Percentiles rank a stretch among this genome's conserved stretches.
These are phyloP conservation scores for Amanita subjunquillea DNA, from an alignment of 768 basidiomycete species.

Conservation along the genomic window DNA sequence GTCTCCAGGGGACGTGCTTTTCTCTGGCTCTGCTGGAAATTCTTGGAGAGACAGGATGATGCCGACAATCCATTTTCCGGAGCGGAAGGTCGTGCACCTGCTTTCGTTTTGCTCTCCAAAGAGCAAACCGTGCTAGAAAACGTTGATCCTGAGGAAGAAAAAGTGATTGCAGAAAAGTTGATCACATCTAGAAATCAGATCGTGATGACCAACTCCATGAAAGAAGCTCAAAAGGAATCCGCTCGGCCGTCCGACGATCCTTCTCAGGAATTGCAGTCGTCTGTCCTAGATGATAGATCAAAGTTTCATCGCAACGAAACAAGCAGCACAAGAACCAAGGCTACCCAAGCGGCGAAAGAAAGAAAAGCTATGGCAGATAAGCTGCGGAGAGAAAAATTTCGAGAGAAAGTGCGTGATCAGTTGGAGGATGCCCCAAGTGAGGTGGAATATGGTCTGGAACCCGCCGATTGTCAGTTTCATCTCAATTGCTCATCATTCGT, in stretches of 20 bases:
- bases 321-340: conserved; percentile 2
- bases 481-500: background rate
- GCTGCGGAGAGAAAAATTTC: conserved; percentile 11
- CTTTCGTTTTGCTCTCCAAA: conserved; percentile 26
- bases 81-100: conserved; percentile 24
- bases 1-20: conserved; percentile 68
- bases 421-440: conserved; percentile 6
- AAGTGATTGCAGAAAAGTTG: conserved; percentile 25
- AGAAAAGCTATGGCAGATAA: conserved; percentile 18
- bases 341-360: conserved; percentile 10
- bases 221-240: conserved; percentile 16
- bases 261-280: conserved; percentile 10
- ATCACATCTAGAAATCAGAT: conserved; percentile 28
- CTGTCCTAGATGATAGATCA: conserved; percentile 4
- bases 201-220: conserved; percentile 20
- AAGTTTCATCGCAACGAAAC: conserved; percentile 19
- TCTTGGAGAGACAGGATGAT: conserved; percentile 46
- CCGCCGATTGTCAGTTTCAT: background rate
- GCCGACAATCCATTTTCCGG: conserved; percentile 53
- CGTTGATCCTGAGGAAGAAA: conserved; percentile 34
- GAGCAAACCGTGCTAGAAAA: conserved; percentile 34
- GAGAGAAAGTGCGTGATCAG: conserved; percentile 13
- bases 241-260: conserved; percentile 10
- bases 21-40: conserved; percentile 78
- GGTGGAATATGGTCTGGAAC: conserved; percentile 8